A percentile compares a stretch with the other conserved stretches of the same genome.
Conservation (phyloP, 2,329 filamentous ascomycete species). For the Aspergillus transmontanensis region DNA sequence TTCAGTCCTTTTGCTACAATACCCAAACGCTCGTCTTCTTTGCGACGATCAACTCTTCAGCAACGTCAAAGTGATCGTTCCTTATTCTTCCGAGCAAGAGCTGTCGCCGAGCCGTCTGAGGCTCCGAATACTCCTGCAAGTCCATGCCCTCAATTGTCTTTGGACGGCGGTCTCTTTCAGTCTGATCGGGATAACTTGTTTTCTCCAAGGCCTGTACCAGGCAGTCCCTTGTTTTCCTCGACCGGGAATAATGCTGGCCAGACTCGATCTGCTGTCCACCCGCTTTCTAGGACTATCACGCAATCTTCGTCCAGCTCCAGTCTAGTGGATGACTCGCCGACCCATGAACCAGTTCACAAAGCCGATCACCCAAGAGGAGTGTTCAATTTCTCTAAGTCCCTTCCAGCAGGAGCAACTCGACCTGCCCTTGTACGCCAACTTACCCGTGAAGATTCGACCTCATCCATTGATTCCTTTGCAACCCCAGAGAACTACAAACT, state of each 20-base stretch:
- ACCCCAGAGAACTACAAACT: conserved; percentile 78
- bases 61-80: conserved; percentile 74
- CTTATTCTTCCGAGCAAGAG: conserved; percentile 50
- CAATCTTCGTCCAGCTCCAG: conserved; percentile 84
- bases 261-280: conserved; percentile 63
- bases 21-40: conserved; percentile 71
- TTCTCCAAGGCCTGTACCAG: conserved; percentile 61
- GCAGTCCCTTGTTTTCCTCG: conserved; percentile 44
- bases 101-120: conserved; percentile 47
- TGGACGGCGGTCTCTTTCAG: conserved; percentile 73
- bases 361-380: conserved; percentile 56
- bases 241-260: conserved; percentile 35
- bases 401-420: conserved; percentile 67
- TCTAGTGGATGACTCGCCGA: conserved; percentile 71
- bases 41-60: conserved; percentile 84
- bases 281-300: conserved; percentile 81
- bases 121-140: conserved; percentile 59
- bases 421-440: conserved; percentile 48
- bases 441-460: conserved; percentile 52
- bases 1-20: conserved; percentile 56
- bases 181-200: conserved; percentile 67
- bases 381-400: conserved; percentile 71
- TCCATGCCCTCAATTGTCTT: conserved; percentile 70
- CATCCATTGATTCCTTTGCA: conserved; percentile 60
- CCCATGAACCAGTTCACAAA: conserved; percentile 60